These are phyloP conservation scores for Lasiosphaeris hirsuta DNA, from an alignment of 495 filamentous ascomycete species.

Conservation along the genomic window DNA sequence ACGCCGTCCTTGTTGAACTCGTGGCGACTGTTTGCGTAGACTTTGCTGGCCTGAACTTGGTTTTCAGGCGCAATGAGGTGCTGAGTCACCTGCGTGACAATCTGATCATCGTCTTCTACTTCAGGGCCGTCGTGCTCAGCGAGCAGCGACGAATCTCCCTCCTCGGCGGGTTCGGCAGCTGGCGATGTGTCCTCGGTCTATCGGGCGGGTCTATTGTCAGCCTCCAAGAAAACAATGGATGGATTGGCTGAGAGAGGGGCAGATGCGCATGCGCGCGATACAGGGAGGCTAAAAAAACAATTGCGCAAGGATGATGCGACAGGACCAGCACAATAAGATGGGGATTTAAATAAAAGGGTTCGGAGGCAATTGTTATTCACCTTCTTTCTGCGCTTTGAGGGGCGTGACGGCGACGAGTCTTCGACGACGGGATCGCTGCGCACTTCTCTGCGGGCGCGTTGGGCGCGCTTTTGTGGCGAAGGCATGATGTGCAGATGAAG, in stretches of 20 bases:
- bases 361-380: slow-evolving; percentile 37
- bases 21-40: slow-evolving; percentile 69
- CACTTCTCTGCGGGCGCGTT: slow-evolving; percentile 38
- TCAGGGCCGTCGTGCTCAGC: slow-evolving; percentile 49
- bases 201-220: slow-evolving; percentile 11
- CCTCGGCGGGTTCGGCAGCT: slow-evolving; percentile 27
- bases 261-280: slow-evolving; percentile 2
- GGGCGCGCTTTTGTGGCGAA: slow-evolving; percentile 41
- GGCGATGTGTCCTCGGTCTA: slow-evolving; percentile 31
- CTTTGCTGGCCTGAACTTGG: slow-evolving; percentile 63
- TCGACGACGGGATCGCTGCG: slow-evolving; percentile 39
- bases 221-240: slow-evolving; percentile 1
- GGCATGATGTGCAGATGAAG: slow-evolving; percentile 29
- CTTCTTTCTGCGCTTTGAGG: slow-evolving; percentile 73
- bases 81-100: slow-evolving; percentile 72
- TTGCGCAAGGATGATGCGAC: slow-evolving; percentile 25
- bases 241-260: background rate
- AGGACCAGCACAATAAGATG: slow-evolving; percentile 27
- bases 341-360: background rate
- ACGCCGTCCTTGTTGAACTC: slow-evolving; percentile 70
- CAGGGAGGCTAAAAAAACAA: background rate
- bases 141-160: slow-evolving; percentile 40
- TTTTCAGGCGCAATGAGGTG: slow-evolving; percentile 56
- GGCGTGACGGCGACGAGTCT: slow-evolving; percentile 66
- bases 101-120: slow-evolving; percentile 54